A percentile compares a stretch with the other conserved stretches of the same genome.
phyloP scores from a whole-genome alignment of 352 stramenopile genomes.

The Globisporangium paroecandrum region DNA sequence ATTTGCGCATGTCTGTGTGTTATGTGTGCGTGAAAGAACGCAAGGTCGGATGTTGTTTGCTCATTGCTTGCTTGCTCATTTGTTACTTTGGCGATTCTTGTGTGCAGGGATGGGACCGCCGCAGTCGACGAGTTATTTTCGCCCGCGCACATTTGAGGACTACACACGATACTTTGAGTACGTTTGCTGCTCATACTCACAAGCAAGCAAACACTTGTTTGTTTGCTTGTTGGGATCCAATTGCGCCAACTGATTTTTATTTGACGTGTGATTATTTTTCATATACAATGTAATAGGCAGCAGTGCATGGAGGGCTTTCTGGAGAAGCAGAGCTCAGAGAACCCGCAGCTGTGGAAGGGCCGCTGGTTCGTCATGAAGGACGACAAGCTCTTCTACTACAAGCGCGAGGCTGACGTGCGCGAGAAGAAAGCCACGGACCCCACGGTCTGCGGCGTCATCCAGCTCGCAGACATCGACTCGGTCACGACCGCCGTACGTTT shows the following conservation, averaged over 20 bases:
- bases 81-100: slow-evolving; percentile 2
- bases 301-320: slow-evolving; percentile 75
- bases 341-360: slow-evolving; percentile 66
- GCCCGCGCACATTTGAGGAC: slow-evolving; percentile 52
- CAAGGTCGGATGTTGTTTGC: not conserved
- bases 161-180: slow-evolving; percentile 68
- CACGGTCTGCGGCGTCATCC: slow-evolving; percentile 69
- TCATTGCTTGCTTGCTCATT: not conserved
- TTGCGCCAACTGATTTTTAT: not conserved
- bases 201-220: not conserved
- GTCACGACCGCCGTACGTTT: slow-evolving; percentile 74
- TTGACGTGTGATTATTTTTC: slow-evolving; percentile 1
- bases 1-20: not conserved
- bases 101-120: slow-evolving; percentile 16
- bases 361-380: slow-evolving; percentile 88
- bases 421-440: slow-evolving; percentile 56
- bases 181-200: not conserved
- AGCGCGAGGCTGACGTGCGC: slow-evolving; percentile 46
- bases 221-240: not conserved
- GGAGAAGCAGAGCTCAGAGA: slow-evolving; percentile 80
- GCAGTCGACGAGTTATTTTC: slow-evolving; percentile 64
- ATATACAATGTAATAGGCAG: slow-evolving; percentile 28
- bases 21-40: not conserved
- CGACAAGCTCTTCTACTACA: slow-evolving; percentile 83
- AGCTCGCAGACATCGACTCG: slow-evolving; percentile 79